Evolutionary conservation across 2,329 filamentous ascomycete genomes (phyloP).

Genomic region (Neurospora sp.): DNA sequence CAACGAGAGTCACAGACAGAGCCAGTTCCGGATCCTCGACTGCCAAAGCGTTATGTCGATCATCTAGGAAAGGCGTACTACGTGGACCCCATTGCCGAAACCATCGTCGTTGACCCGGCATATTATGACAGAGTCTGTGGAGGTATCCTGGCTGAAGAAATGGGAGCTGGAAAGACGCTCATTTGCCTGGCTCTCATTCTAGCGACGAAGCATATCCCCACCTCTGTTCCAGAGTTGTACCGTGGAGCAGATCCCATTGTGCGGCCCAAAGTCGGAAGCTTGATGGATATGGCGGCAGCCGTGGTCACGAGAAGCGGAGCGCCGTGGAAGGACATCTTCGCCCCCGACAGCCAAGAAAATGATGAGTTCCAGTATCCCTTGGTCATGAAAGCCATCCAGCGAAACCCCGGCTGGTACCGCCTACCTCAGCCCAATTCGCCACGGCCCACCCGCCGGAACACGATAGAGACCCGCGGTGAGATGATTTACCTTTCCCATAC

Average conservation of each 20-base stretch:
- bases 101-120: constrained; percentile 54
- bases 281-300: constrained; percentile 69
- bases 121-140: constrained; percentile 67
- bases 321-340: constrained; percentile 61
- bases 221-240: constrained; percentile 55
- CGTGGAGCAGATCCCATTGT: constrained; percentile 29
- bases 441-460: constrained; percentile 25
- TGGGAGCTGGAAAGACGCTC: constrained; percentile 79
- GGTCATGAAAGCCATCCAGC: constrained; percentile 46
- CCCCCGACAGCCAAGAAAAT: constrained; percentile 29
- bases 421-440: constrained; percentile 32
- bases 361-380: constrained; percentile 39
- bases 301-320: constrained; percentile 55
- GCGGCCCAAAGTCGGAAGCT: constrained; percentile 43
- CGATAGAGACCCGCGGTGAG: not conserved
- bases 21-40: constrained; percentile 61
- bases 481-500: constrained; percentile 53
- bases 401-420: constrained; percentile 52
- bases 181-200: constrained; percentile 73
- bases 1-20: constrained; percentile 63
- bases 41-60: constrained; percentile 45
- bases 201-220: constrained; percentile 61
- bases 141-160: constrained; percentile 72
- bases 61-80: constrained; percentile 58
- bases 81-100: constrained; percentile 55